These are phyloP conservation scores for Pelargonium nanum DNA, from an alignment of 345 rosid genomes.

Conservation along the genomic window DNA sequence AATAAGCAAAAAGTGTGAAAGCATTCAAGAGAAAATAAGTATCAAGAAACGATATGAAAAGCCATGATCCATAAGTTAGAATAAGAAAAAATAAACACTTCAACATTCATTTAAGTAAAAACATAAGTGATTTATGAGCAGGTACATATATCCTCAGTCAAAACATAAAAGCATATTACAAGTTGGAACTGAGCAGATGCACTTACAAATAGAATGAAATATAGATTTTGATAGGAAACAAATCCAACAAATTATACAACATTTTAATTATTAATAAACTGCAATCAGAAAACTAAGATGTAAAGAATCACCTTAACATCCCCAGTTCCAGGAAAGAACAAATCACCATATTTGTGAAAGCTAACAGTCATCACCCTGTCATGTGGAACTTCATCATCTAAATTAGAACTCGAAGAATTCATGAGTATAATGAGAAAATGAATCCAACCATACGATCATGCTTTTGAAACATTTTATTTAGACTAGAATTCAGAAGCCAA, in stretches of 20 bases:
- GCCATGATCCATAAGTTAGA: not conserved
- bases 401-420: not conserved
- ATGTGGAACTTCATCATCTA: constrained; percentile 10
- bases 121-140: not conserved
- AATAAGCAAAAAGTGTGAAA: too few relatives aligned
- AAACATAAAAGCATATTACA: too few relatives aligned
- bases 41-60: not conserved
- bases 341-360: constrained; percentile 92
- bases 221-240: too few relatives aligned
- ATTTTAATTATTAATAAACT: too few relatives aligned
- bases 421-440: not conserved
- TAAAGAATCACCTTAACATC: constrained; percentile 71
- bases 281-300: not conserved
- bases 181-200: too few relatives aligned
- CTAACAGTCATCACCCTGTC: constrained; percentile 99
- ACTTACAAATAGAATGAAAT: too few relatives aligned
- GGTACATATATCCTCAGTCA: too few relatives aligned
- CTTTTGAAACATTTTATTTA: too few relatives aligned
- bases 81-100: not conserved
- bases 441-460: not conserved
- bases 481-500: not conserved
- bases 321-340: constrained; percentile 97
- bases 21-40: not conserved
- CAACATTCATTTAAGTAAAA: not conserved
- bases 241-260: not conserved